phyloP scores from a whole-genome alignment of 352 stramenopile genomes.

The Peronospora tabacina region DNA sequence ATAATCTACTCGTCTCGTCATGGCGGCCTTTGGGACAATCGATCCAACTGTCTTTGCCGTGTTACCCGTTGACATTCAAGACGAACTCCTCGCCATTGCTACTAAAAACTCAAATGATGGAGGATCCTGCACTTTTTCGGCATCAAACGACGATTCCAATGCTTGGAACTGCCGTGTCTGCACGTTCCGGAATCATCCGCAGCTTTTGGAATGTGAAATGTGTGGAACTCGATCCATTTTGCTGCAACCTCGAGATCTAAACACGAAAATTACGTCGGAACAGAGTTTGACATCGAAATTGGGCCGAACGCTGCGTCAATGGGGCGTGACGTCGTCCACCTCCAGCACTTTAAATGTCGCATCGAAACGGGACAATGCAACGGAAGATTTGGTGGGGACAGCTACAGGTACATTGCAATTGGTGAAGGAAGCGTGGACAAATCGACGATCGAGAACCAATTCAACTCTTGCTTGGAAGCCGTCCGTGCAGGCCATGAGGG shows the following conservation, averaged over 20 bases:
- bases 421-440: constrained; percentile 28
- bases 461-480: constrained; percentile 20
- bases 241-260: constrained; percentile 2
- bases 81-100: constrained; percentile 29
- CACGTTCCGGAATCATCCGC: constrained; percentile 72
- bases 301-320: constrained; percentile 36
- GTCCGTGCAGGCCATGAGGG: constrained; percentile 27
- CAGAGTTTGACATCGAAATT: constrained; percentile 8
- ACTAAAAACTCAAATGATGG: not conserved
- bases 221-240: constrained; percentile 43
- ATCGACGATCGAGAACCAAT: constrained; percentile 20
- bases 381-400: constrained; percentile 52
- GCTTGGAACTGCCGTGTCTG: constrained; percentile 67
- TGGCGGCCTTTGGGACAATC: constrained; percentile 16
- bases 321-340: constrained; percentile 38
- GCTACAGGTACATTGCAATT: constrained; percentile 48
- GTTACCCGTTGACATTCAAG: constrained; percentile 49
- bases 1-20: not conserved
- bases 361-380: constrained; percentile 49
- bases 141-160: constrained; percentile 3
- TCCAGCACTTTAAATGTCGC: constrained; percentile 42
- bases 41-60: constrained; percentile 46
- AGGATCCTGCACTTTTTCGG: not conserved
- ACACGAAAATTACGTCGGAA: not conserved
- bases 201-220: constrained; percentile 63